Percentiles rank a stretch among this genome's conserved stretches.
Conservation (phyloP, 371 early-diverging fungal species). For the Dinochytrium kinnereticum region DNA sequence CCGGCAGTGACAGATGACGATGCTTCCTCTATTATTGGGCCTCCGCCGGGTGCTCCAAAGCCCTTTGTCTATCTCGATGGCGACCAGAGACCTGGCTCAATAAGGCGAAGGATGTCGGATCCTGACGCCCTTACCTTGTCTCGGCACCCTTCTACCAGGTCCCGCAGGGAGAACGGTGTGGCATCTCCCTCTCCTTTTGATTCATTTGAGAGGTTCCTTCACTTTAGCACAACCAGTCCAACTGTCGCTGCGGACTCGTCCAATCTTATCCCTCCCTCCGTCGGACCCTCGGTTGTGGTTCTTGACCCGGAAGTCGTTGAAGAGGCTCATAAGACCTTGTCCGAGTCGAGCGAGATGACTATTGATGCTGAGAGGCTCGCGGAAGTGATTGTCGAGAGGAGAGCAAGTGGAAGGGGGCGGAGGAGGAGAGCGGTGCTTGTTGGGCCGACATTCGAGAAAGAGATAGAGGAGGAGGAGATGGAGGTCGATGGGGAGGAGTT, state of each 20-base stretch:
- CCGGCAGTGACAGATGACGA: too few relatives aligned
- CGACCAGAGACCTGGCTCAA: too few relatives aligned
- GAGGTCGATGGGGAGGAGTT: background rate
- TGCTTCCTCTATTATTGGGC: too few relatives aligned
- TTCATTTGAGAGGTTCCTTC: too few relatives aligned
- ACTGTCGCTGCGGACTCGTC: background rate
- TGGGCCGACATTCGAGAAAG: background rate
- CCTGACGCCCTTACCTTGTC: too few relatives aligned
- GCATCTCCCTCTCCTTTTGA: too few relatives aligned
- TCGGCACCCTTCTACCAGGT: too few relatives aligned
- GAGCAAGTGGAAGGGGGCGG: background rate
- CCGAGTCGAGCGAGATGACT: background rate
- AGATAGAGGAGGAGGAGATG: background rate
- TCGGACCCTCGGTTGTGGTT: background rate
- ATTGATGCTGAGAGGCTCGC: background rate
- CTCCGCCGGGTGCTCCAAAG: too few relatives aligned
- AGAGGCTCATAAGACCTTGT: background rate
- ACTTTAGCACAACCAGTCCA: too few relatives aligned
- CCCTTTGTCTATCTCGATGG: too few relatives aligned
- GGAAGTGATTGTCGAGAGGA: background rate
- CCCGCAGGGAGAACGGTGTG: too few relatives aligned
- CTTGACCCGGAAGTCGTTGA: background rate
- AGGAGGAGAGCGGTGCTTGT: background rate
- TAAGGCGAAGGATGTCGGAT: too few relatives aligned
- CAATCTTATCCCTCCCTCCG: background rate